Evolutionary conservation across 306 rosid genomes (phyloP).

Genomic region (Quercus glauca): DNA sequence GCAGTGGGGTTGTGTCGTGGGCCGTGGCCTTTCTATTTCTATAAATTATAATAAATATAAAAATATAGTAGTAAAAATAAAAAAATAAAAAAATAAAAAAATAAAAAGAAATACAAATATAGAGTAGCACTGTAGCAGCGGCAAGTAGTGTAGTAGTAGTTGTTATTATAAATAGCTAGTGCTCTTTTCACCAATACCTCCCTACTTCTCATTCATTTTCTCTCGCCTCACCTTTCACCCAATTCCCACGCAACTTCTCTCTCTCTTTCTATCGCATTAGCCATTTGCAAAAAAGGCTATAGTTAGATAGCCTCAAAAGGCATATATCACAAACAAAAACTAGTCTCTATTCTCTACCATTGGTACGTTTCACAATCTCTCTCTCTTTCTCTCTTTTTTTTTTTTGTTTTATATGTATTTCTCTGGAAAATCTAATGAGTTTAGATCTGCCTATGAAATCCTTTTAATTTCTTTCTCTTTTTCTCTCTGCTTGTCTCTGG

Average conservation of each 20-base stretch:
- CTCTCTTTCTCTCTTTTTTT: neutral
- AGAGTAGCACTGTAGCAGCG: too few species aligned
- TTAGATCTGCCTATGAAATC: neutral
- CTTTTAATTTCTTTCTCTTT: neutral
- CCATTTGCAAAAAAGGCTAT: slow-evolving; percentile 9
- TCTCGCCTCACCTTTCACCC: neutral
- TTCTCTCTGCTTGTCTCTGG: neutral
- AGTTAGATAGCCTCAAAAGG: neutral
- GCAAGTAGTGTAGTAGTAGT: neutral
- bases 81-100: too few species aligned
- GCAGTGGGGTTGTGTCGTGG: too few species aligned
- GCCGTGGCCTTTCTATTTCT: too few species aligned
- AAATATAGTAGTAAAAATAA: too few species aligned
- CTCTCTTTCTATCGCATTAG: neutral
- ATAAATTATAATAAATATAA: too few species aligned
- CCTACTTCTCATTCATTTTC: neutral
- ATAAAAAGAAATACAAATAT: too few species aligned
- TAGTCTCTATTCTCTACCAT: neutral
- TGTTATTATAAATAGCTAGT: neutral
- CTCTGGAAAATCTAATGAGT: neutral
- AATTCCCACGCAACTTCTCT: neutral
- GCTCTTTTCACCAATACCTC: fast-evolving
- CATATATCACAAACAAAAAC: neutral
- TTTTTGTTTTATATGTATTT: neutral
- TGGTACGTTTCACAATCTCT: slow-evolving; percentile 8